phyloP scores from a whole-genome alignment of 768 basidiomycete genomes.

The Lyophyllum decastes region DNA sequence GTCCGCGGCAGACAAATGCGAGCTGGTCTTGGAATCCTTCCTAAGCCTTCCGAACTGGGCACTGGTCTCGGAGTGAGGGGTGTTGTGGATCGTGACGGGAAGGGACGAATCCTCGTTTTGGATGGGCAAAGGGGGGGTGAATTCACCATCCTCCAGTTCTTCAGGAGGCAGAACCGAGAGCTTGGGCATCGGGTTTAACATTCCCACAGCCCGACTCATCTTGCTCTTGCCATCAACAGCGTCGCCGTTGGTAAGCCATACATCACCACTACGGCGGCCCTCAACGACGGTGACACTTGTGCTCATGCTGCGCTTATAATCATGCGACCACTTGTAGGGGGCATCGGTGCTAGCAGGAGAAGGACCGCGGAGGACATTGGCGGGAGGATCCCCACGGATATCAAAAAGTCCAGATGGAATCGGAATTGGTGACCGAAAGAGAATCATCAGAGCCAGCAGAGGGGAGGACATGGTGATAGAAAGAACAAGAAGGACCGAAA shows the following conservation, averaged over 20 bases:
- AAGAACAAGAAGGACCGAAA: slow-evolving; percentile 55
- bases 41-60: slow-evolving; percentile 57
- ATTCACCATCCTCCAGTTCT: slow-evolving; percentile 45
- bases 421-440: slow-evolving; percentile 63
- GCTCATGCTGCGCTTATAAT: slow-evolving; percentile 66
- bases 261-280: slow-evolving; percentile 70
- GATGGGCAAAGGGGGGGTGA: slow-evolving; percentile 64
- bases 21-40: slow-evolving; percentile 56
- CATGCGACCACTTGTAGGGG: slow-evolving; percentile 46
- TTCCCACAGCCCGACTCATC: slow-evolving; percentile 59
- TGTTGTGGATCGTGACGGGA: slow-evolving; percentile 43
- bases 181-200: slow-evolving; percentile 64
- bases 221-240: slow-evolving; percentile 68
- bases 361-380: slow-evolving; percentile 41
- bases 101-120: slow-evolving; percentile 51
- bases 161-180: slow-evolving; percentile 66
- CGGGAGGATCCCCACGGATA: slow-evolving; percentile 41
- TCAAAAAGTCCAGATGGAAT: slow-evolving; percentile 71
- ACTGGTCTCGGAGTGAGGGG: slow-evolving; percentile 57
- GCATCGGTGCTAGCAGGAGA: slow-evolving; percentile 43
- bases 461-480: slow-evolving; percentile 73
- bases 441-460: slow-evolving; percentile 59
- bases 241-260: slow-evolving; percentile 75
- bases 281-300: slow-evolving; percentile 69
- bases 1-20: slow-evolving; percentile 51